phyloP scores from a whole-genome alignment of 78 protist genomes.

The Speleostelium caveatum region DNA sequence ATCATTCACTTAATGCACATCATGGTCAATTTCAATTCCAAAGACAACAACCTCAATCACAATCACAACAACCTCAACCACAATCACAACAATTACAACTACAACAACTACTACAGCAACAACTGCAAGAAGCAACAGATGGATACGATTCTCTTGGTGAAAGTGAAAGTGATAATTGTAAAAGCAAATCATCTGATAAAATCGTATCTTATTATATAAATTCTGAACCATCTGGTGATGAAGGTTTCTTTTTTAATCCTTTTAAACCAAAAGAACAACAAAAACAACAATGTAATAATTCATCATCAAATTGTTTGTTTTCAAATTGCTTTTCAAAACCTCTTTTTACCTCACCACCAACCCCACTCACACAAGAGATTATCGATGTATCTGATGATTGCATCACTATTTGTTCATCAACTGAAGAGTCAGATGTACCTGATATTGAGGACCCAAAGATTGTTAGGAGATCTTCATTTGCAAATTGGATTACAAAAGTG shows the following conservation, averaged over 20 bases:
- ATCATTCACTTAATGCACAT: background rate
- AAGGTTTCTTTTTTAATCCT: slow-evolving; percentile 44
- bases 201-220: slow-evolving; percentile 46
- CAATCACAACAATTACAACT: background rate
- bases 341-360: background rate
- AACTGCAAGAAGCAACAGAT: background rate
- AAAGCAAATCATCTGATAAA: too few relatives aligned
- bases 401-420: background rate
- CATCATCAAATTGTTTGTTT: background rate
- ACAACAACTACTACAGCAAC: background rate
- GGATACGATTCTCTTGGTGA: slow-evolving; percentile 1
- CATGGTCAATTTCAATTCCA: background rate
- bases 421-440: background rate
- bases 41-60: background rate
- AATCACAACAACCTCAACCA: background rate
- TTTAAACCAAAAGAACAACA: slow-evolving; percentile 14
- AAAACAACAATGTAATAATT: background rate
- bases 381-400: slow-evolving; percentile 11
- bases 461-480: slow-evolving; percentile 30
- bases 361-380: background rate
- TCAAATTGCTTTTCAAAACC: background rate
- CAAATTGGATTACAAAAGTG: slow-evolving; percentile 63
- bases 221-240: slow-evolving; percentile 76
- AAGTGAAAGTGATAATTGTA: background rate
- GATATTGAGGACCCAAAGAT: slow-evolving; percentile 27